These are phyloP conservation scores for Fusarium sp. DNA, from an alignment of 2,329 filamentous ascomycete genomes.

Conservation along the genomic window DNA sequence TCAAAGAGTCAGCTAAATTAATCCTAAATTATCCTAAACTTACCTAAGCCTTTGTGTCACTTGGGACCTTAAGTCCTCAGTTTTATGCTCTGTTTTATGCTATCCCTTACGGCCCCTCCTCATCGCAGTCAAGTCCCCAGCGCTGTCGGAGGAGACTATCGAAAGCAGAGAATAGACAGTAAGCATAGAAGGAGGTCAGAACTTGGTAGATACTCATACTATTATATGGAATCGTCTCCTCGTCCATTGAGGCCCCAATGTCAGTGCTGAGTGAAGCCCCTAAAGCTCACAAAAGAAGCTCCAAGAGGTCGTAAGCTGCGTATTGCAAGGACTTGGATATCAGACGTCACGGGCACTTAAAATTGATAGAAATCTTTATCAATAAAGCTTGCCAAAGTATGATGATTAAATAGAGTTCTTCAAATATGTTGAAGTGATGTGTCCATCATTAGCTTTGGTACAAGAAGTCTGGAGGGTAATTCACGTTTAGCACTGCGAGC, in stretches of 20 bases:
- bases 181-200: not conserved
- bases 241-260: too few species aligned
- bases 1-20: not conserved
- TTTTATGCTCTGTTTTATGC: not conserved
- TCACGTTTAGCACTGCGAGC: not conserved
- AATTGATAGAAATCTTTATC: rapidly evolving
- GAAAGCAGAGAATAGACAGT: not conserved
- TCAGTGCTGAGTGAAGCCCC: not conserved
- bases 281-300: not conserved
- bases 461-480: not conserved
- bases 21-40: not conserved
- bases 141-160: not conserved
- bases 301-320: not conserved
- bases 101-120: not conserved
- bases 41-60: too few species aligned
- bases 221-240: too few species aligned
- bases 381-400: not conserved
- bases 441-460: too few species aligned
- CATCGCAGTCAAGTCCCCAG: not conserved
- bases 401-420: not conserved
- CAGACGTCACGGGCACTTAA: not conserved
- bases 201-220: rapidly evolving
- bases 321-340: not conserved
- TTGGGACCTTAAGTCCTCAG: not conserved
- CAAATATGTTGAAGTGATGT: not conserved